Conservation (phyloP, 768 basidiomycete species). For the Suillus cothurnatus region DNA sequence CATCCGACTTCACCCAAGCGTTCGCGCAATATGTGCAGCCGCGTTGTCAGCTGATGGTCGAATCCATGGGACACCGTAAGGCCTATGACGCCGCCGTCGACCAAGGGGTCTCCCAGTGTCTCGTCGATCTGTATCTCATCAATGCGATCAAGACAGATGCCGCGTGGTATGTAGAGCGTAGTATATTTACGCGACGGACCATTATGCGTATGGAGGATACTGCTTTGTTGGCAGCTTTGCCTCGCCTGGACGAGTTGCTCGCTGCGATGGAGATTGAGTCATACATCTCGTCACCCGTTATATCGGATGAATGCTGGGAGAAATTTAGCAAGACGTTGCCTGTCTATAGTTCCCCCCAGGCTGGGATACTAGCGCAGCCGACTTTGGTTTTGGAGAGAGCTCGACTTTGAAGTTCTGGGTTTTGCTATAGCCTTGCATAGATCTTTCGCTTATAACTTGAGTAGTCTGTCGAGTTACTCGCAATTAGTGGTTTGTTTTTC, state of each 20-base stretch:
- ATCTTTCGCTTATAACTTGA: background rate
- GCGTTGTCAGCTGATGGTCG: conserved; percentile 24
- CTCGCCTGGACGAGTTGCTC: conserved; percentile 25
- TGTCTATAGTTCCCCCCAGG: background rate
- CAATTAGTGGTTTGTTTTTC: too few relatives aligned
- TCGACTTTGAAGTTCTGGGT: background rate
- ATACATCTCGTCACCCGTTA: conserved; percentile 30
- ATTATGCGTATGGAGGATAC: background rate
- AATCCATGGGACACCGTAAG: conserved; percentile 32
- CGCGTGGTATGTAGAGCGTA: background rate
- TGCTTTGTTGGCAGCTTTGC: conserved; percentile 21
- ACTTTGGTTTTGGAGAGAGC: background rate
- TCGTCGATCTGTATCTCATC: conserved; percentile 1
- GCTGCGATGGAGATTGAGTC: conserved; percentile 24
- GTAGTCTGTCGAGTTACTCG: too few relatives aligned
- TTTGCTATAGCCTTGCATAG: background rate
- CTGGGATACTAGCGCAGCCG: background rate
- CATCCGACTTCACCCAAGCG: conserved; percentile 18
- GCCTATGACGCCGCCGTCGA: conserved; percentile 30
- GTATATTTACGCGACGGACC: background rate
- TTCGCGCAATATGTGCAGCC: conserved; percentile 25
- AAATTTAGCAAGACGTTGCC: background rate
- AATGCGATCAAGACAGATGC: background rate
- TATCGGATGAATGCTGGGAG: conserved; percentile 30
- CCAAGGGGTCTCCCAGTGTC: background rate